A percentile compares a stretch with the other conserved stretches of the same genome.
phyloP scores from a whole-genome alignment of 2,329 filamentous ascomycete species.

The Amesomyces nigricolor region DNA sequence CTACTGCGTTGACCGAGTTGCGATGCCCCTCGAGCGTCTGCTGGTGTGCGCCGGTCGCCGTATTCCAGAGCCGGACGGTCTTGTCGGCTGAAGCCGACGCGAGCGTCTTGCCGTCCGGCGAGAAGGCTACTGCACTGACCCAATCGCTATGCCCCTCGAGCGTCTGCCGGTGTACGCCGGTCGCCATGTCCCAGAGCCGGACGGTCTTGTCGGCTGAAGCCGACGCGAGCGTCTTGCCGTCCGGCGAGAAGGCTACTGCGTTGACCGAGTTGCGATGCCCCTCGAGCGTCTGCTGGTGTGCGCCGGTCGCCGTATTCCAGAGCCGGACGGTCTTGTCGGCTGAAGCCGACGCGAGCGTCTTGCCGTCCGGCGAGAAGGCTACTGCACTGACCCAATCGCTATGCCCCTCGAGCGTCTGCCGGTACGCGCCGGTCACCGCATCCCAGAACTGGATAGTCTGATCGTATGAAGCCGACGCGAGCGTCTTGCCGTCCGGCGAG shows the following conservation, averaged over 20 bases:
- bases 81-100: too few species aligned
- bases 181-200: constrained; percentile 12
- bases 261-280: constrained; percentile 14
- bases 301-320: constrained; percentile 10
- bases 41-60: too few species aligned
- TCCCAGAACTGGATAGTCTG: constrained; percentile 8
- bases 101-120: constrained; percentile 20
- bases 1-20: too few species aligned
- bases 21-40: too few species aligned
- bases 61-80: too few species aligned
- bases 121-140: constrained; percentile 22
- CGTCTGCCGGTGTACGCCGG: constrained; percentile 7
- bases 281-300: constrained; percentile 14
- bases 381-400: constrained; percentile 11
- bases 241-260: constrained; percentile 23
- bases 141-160: constrained; percentile 17
- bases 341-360: not conserved
- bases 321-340: not conserved
- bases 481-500: constrained; percentile 19
- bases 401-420: constrained; percentile 20
- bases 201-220: constrained; percentile 15
- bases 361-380: constrained; percentile 23
- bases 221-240: constrained; percentile 13
- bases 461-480: not conserved
- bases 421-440: constrained; percentile 1